Base-by-base conservation (phyloP, 2,329 filamentous ascomycete genomes). In the Anisogramma anomala region DNA sequence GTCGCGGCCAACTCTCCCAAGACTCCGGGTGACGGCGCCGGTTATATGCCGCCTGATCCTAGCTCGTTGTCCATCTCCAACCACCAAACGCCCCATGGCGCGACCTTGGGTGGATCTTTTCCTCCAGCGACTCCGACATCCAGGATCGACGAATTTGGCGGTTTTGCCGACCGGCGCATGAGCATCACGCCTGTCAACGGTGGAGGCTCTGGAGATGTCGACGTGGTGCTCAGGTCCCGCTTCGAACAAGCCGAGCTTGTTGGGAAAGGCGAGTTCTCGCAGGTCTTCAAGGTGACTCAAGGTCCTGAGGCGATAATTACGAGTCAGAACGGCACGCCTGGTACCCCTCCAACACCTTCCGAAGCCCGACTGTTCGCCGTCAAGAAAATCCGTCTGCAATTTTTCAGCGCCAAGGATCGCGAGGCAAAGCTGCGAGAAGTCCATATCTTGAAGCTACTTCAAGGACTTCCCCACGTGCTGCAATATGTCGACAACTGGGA, bases 201-300 rank as follows among this genome's bases (percentile, higher is more conserved):
- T 6, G 74, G 81, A 43, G 74, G 74, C n/a, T 72, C 75, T 25
- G 75, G 77, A 33, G 79, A 93, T 47, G 72, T 89, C 13, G 89
- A 96, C 54, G 74, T 77, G 17, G 76, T 74, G 39, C 65, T 95
- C 38, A 76, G 75, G 10, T 72, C 77, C 3, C 77, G 83, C 40
- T 98, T 98, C 56, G 77, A 82, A 41, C 83, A 81, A 46, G 82
- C 93, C 10, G 83, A 86, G 52, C 71, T 80, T 45, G 73, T 89
- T 49, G 89, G 89, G 35, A 80, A 80, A 45, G 91, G 91, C 43
- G 89, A 95, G 58, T 98, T 98, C 56, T 96, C 91, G 0, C 77
- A 83, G 42, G 91, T 98, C 1, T 98, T 86, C 59, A 78, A 82
- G 26, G 88, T 94, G 4, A 76, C 76, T 11, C 57, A 63, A 17